phyloP scores from a whole-genome alignment of 306 rosid species.

The Cicer judaicum region DNA sequence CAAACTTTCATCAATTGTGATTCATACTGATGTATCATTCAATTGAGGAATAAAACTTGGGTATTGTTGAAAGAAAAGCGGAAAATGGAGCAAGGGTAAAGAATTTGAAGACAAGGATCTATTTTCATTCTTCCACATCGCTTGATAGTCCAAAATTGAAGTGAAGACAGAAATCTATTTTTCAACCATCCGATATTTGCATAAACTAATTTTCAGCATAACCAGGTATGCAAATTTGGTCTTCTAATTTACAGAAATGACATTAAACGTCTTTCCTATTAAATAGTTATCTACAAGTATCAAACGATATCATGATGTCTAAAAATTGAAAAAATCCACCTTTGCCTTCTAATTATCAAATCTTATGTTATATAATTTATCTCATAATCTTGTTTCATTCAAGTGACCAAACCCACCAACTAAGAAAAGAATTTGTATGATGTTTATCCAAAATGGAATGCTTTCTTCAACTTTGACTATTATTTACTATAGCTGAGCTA shows the following conservation, averaged over 20 bases:
- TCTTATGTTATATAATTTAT: neutral
- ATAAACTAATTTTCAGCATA: conserved; percentile 18
- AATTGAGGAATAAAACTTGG: conserved; percentile 12
- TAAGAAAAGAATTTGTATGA: neutral
- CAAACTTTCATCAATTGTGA: conserved; percentile 19
- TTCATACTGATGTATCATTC: neutral
- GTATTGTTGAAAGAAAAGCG: neutral
- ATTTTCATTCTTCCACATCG: conserved; percentile 5
- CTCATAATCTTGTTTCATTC: neutral
- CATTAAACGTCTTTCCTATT: neutral
- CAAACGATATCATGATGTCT: neutral
- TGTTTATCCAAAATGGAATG: conserved; percentile 25
- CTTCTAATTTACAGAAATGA: conserved; percentile 10
- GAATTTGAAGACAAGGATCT: conserved; percentile 1
- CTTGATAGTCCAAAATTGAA: neutral
- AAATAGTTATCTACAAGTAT: neutral
- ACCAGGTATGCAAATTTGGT: conserved; percentile 2
- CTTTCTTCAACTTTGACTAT: neutral
- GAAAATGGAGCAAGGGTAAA: conserved; percentile 14
- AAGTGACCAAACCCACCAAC: neutral
- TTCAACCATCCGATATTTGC: conserved; percentile 13
- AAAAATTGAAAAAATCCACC: neutral
- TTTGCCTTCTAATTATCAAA: neutral
- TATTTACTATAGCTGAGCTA: neutral
- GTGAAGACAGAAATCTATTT: neutral